Evolutionary conservation across 176 grass and related monocot species (phyloP).

Genomic region (Melocanna baccifera): DNA sequence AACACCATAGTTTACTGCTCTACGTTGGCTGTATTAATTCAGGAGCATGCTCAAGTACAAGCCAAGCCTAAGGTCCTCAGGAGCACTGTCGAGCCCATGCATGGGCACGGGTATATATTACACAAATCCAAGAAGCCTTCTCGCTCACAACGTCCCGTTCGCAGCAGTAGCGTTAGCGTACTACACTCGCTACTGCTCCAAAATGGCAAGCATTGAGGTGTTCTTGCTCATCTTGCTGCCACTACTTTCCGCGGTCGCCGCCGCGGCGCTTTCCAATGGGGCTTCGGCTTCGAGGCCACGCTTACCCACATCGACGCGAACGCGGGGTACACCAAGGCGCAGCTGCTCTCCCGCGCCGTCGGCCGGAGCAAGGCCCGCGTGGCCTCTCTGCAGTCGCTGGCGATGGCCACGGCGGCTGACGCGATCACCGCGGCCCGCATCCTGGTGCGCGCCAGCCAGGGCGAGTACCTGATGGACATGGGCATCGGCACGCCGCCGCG

Average conservation of each 20-base stretch:
- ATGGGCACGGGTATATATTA: conserved; percentile 14
- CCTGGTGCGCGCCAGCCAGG: conserved; percentile 44
- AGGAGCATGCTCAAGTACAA: background rate
- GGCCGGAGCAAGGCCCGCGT: conserved; percentile 50
- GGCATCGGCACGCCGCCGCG: conserved; percentile 65
- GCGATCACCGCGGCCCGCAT: conserved; percentile 32
- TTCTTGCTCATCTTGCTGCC: conserved; percentile 21
- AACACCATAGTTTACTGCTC: background rate
- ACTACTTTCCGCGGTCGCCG: background rate
- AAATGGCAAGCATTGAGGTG: background rate
- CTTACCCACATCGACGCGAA: conserved; percentile 48
- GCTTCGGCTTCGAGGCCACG: conserved; percentile 44
- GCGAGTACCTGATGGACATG: conserved; percentile 73
- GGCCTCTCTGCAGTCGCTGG: conserved; percentile 46
- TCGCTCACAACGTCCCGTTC: conserved; percentile 37
- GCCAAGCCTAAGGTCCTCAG: conserved; percentile 18
- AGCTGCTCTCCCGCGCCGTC: conserved; percentile 49
- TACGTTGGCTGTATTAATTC: conserved; percentile 1
- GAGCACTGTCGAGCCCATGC: conserved; percentile 34
- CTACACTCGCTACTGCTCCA: background rate
- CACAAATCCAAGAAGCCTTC: conserved; percentile 19
- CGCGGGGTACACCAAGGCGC: conserved; percentile 25
- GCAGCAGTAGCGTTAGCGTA: background rate
- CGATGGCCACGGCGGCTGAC: background rate
- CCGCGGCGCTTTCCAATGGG: background rate